phyloP scores from a whole-genome alignment of 2,329 filamentous ascomycete species.

The Amesomyces nigricolor region DNA sequence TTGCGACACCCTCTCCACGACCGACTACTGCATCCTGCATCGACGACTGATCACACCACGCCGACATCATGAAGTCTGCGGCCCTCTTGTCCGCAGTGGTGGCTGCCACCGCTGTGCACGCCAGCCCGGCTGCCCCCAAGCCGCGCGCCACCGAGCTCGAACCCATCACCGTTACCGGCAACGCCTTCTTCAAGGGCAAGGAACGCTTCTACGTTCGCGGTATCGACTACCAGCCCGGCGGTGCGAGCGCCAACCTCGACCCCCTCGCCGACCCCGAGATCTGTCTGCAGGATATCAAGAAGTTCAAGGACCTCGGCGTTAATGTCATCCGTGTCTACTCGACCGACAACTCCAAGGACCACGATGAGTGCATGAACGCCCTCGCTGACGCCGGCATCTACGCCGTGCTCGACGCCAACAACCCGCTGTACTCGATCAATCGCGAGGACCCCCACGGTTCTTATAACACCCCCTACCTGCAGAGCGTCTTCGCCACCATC shows the following conservation, averaged over 20 bases:
- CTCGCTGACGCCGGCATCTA: slow-evolving; percentile 85
- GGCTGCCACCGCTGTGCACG: slow-evolving; percentile 21
- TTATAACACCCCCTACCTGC: slow-evolving; percentile 84
- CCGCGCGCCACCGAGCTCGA: slow-evolving; percentile 17
- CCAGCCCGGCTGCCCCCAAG: slow-evolving; percentile 18
- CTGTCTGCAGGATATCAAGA: slow-evolving; percentile 73
- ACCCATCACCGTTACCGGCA: slow-evolving; percentile 25
- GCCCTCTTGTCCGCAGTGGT: slow-evolving; percentile 22
- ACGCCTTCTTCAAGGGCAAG: slow-evolving; percentile 49
- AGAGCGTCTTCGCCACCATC: slow-evolving; percentile 79
- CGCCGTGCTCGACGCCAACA: slow-evolving; percentile 64
- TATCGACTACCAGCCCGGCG: slow-evolving; percentile 58
- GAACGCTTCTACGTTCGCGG: slow-evolving; percentile 55
- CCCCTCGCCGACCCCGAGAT: slow-evolving; percentile 65
- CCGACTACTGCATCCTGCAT: background rate
- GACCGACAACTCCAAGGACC: slow-evolving; percentile 76
- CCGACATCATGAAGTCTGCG: slow-evolving; percentile 21
- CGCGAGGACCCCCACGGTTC: slow-evolving; percentile 57
- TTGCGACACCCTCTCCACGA: background rate
- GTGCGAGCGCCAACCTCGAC: slow-evolving; percentile 52
- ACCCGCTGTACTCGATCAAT: slow-evolving; percentile 27
- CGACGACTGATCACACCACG: background rate
- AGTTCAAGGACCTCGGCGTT: slow-evolving; percentile 80
- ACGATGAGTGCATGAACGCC: slow-evolving; percentile 79
- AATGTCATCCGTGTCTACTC: slow-evolving; percentile 93